phyloP scores from a whole-genome alignment of 148 eudicot species.

The Rhododendron griersonianum region DNA sequence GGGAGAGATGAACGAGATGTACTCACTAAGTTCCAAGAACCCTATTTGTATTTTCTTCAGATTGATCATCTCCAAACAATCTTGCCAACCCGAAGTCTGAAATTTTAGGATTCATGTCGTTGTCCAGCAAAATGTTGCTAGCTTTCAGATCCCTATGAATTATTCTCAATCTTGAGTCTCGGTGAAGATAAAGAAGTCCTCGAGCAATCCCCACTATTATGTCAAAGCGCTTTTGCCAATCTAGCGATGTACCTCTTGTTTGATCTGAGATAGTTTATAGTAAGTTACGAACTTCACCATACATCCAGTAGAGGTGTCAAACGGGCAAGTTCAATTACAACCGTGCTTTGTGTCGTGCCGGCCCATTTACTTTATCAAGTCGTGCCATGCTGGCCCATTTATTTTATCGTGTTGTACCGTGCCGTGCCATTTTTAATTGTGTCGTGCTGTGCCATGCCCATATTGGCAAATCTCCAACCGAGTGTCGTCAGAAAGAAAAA shows the following conservation, averaged over 20 bases:
- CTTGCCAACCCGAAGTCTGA: slow-evolving; percentile 37
- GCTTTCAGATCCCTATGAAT: slow-evolving; percentile 36
- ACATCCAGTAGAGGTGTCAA: not conserved
- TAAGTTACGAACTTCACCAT: not conserved
- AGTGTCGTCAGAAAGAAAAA: too few relatives aligned
- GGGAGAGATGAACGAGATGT: not conserved
- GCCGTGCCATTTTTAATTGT: too few relatives aligned
- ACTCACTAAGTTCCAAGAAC: slow-evolving; percentile 12
- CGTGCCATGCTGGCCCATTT: too few relatives aligned
- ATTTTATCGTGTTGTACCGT: too few relatives aligned
- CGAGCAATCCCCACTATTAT: slow-evolving; percentile 31
- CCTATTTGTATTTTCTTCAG: slow-evolving; percentile 7
- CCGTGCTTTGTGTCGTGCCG: slow-evolving; percentile 26
- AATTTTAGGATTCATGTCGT: slow-evolving; percentile 29
- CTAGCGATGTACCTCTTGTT: slow-evolving; percentile 9
- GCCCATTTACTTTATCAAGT: slow-evolving; percentile 6
- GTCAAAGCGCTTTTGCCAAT: slow-evolving; percentile 26
- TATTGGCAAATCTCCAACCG: too few relatives aligned
- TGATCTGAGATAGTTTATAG: slow-evolving; percentile 7
- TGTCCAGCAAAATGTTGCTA: slow-evolving; percentile 28
- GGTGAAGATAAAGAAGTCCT: slow-evolving; percentile 34
- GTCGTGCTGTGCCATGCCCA: too few relatives aligned
- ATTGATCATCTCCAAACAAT: slow-evolving; percentile 17
- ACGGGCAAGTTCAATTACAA: not conserved
- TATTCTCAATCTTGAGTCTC: slow-evolving; percentile 34